Conservation (phyloP, 1,284 basidiomycete species). For the Marasmius oreades region DNA sequence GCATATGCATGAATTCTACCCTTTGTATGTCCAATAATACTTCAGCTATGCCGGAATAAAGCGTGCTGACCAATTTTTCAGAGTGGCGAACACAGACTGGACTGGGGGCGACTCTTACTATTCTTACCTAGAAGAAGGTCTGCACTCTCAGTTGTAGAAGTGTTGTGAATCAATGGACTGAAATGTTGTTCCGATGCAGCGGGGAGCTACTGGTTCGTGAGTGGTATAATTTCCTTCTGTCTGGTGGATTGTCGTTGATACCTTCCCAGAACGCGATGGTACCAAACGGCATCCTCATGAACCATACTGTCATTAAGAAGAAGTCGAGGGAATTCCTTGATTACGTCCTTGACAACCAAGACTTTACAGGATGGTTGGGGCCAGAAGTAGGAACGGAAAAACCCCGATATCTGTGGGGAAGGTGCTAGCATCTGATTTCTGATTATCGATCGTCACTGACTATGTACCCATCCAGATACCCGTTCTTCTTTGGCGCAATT, state of each 20-base stretch:
- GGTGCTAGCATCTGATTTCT: slow-evolving; percentile 24
- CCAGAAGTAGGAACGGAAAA: slow-evolving; percentile 52
- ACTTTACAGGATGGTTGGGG: slow-evolving; percentile 52
- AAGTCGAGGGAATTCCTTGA: slow-evolving; percentile 48
- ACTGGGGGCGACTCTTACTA: slow-evolving; percentile 48
- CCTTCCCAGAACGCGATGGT: slow-evolving; percentile 47
- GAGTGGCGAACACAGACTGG: slow-evolving; percentile 52
- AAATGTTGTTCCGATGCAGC: slow-evolving; percentile 27
- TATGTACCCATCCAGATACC: slow-evolving; percentile 35
- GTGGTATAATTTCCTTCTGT: slow-evolving; percentile 20
- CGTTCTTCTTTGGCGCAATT: slow-evolving; percentile 51
- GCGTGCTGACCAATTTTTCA: slow-evolving; percentile 17
- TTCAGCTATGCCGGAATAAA: not conserved
- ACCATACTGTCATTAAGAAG: slow-evolving; percentile 40
- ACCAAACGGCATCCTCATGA: slow-evolving; percentile 42
- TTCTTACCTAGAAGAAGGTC: slow-evolving; percentile 34
- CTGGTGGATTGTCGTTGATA: not conserved
- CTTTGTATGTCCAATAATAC: slow-evolving; percentile 36
- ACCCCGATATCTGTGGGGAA: slow-evolving; percentile 51
- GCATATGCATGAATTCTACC: slow-evolving; percentile 54
- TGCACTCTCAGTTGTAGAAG: slow-evolving; percentile 24
- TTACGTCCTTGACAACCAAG: slow-evolving; percentile 51
- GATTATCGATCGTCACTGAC: no score
- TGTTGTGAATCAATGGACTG: not conserved
- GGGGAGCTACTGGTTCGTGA: slow-evolving; percentile 59